Percentiles rank a stretch among this genome's conserved stretches.
Conservation (phyloP, 78 protist species). For the Creolimax fragrantissima region DNA sequence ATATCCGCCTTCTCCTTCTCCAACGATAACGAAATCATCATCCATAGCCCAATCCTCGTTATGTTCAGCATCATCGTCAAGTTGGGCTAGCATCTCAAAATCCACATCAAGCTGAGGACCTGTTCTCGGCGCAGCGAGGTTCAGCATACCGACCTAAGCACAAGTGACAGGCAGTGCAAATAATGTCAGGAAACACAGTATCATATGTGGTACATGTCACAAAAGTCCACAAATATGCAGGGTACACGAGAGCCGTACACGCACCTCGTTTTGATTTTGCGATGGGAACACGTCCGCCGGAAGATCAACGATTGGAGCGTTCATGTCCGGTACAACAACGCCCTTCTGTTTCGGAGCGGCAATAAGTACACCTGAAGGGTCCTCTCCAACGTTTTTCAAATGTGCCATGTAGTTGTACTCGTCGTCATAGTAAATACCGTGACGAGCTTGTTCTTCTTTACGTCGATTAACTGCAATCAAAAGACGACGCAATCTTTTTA, state of each 20-base stretch:
- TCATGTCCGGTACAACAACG: background rate
- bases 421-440: slow-evolving; percentile 33
- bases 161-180: too few relatives aligned
- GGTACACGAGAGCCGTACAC: background rate
- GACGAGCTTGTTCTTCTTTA: background rate
- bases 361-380: background rate
- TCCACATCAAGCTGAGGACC: slow-evolving; percentile 1
- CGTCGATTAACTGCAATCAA: background rate
- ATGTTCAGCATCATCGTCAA: background rate
- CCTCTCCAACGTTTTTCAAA: background rate
- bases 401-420: slow-evolving; percentile 47
- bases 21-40: slow-evolving; percentile 19
- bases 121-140: slow-evolving; percentile 8
- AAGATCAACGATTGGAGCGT: background rate
- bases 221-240: too few relatives aligned
- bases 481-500: background rate
- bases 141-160: slow-evolving; percentile 20
- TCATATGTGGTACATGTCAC: too few relatives aligned
- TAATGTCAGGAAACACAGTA: too few relatives aligned
- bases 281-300: slow-evolving; percentile 12
- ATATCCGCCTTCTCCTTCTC: background rate
- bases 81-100: slow-evolving; percentile 17
- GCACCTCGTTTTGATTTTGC: background rate
- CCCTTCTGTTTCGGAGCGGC: background rate
- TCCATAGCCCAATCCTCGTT: background rate